A percentile compares a stretch with the other conserved stretches of the same genome.
Conservation (phyloP, 2,329 filamentous ascomycete genomes). For the Hymenoscyphus fraxineus region DNA sequence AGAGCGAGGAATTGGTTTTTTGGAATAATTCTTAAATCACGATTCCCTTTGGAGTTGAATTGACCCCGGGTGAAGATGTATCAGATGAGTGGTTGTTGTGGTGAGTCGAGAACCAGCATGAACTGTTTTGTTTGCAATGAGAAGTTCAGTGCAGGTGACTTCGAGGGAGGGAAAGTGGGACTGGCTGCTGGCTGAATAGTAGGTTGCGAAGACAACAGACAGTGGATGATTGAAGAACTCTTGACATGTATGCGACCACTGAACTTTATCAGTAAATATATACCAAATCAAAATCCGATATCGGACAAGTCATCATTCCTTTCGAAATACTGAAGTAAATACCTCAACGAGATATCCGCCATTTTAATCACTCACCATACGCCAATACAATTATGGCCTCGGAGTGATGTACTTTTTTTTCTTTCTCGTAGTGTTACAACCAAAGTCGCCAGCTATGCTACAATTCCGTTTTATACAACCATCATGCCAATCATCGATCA, state of each 20-base stretch:
- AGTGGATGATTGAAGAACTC: too few relatives aligned
- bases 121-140: too few relatives aligned
- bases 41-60: too few relatives aligned
- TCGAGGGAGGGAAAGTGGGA: too few relatives aligned
- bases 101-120: too few relatives aligned
- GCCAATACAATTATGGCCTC: neutral
- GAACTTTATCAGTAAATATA: neutral
- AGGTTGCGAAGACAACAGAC: too few relatives aligned
- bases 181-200: too few relatives aligned
- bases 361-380: neutral
- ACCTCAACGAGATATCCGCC: neutral
- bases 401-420: neutral
- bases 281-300: neutral
- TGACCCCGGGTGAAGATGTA: too few relatives aligned
- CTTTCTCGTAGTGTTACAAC: neutral
- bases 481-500: constrained; percentile 55
- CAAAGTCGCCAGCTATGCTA: constrained; percentile 1
- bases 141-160: too few relatives aligned
- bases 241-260: neutral
- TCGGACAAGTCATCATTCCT: neutral
- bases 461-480: constrained; percentile 8
- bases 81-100: too few relatives aligned
- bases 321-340: neutral
- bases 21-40: neutral
- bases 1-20: neutral